Base-by-base conservation (phyloP, 768 basidiomycete species). In the Kockovaella imperatae region DNA sequence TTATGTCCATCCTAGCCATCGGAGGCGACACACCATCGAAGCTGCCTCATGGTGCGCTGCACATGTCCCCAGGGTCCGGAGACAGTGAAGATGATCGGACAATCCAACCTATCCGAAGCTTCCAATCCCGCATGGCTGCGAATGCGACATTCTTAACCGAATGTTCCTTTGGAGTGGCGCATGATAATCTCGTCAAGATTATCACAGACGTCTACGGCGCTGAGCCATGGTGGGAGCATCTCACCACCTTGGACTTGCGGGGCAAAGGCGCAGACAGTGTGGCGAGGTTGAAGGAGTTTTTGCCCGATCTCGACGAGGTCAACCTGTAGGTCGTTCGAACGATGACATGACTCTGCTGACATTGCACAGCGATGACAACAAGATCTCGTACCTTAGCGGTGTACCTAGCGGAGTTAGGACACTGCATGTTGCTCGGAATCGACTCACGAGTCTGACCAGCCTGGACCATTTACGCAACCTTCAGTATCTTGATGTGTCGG, bases 131-230 rank as follows among this genome's bases (percentile, higher is more conserved):
- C 44, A 31, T 39, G 31, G 38, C 26, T 10, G 64, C 57, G 34
- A 68, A 83, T 55, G 78, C 76, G 7, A 84, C 83, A 0, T 93
- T 84, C 74, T 75, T 97, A 54, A 97, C 93, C 10, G 91, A 97
- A 66, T 96, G 91, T 66, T 96, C 91, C 34, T 99, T 99, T 67
- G 88, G 80, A 14, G 82, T 96, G 35, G 79, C 89, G n/a, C 87
- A 87, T 60, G 93, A 96, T 67, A 79, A 80, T 36, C 79, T 99
- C 4, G 84, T 97, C 1, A 80, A 86, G 68, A 82, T 87, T 60
- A 87, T 99, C 64, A 96, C 91, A 35, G 90, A 96, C 61, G 81
- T 90, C 11, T 84, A 90, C 64, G 89, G 91, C 17, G 95, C 86
- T 70, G 87, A 90, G 64, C 89, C 91, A 20, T 78, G 87, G 65